Evolutionary conservation across 441 rosid genomes (phyloP), one percentile per base, ranked within the genome.

Genomic region (Erodium texanum): DNA sequence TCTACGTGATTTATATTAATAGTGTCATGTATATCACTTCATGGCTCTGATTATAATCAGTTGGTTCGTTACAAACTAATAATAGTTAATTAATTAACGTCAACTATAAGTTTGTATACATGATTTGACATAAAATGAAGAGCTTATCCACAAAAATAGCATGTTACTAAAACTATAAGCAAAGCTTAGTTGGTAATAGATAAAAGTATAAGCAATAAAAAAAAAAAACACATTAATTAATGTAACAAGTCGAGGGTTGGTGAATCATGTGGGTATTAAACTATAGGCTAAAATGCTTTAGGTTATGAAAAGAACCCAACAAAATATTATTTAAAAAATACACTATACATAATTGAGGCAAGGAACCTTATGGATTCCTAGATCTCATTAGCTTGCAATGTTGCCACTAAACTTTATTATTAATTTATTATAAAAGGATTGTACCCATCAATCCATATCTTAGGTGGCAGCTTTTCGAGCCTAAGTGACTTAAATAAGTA

Each of bases 311-410:
- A 58, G 61, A 11, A 24, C 48, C 38, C 45, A n/a, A n/a, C 29
- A 27, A 27, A 27, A 27, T 1, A 1, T 1, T 27, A 4, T 27
- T 70, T 74, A 68, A 68, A 70, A 8, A 73, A 75, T 58, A 62
- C 48, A n/a, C n/a, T n/a, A n/a, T 61, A 43, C 68, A 81, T 81
- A 77, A 83, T 77, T 79, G 78, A 74, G 65, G 65, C 64, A 72
- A 72, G 72, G 74, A 75, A 81, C 41, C 76, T 62, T 54, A 41
- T 61, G 66, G 78, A 75, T 71, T 52, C 74, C 73, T 76, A 81
- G 74, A 78, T 80, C 70, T 64, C 79, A 73, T 77, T 75, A 68
- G 71, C 67, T 73, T 64, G 43, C 61, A 65, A 73, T 75, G 62
- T 0, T 43, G 7, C 2, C n/a, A 43, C 52, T 2, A 3, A 3